A percentile compares a stretch with the other conserved stretches of the same genome.
These are phyloP conservation scores for Picochlorum sp. DNA, from an alignment of 139 green algal genomes.

Conservation along the genomic window DNA sequence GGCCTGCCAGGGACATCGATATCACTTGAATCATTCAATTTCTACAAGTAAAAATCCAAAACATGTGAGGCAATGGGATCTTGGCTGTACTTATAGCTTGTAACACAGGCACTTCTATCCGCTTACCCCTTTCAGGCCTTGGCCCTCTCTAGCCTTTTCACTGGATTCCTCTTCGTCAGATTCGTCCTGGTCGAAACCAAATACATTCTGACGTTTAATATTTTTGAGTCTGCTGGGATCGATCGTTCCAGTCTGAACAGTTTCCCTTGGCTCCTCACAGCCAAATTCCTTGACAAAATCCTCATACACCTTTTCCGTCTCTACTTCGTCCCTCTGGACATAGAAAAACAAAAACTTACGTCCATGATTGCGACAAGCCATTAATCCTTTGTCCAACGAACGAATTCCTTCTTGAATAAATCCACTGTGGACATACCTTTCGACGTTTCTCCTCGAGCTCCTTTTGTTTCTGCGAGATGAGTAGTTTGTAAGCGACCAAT, in stretches of 20 bases:
- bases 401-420: no score
- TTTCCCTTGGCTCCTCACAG: conserved; percentile 36
- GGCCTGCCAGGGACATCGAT: neutral
- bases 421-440: conserved; percentile 37
- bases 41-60: neutral
- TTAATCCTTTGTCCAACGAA: no score
- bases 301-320: conserved; percentile 78
- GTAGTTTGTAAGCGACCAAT: neutral
- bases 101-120: no score
- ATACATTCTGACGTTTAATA: conserved; percentile 15
- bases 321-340: conserved; percentile 62
- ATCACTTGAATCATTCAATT: neutral
- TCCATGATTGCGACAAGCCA: neutral
- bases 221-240: neutral
- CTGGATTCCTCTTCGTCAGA: conserved; percentile 4
- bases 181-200: conserved; percentile 20
- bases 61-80: neutral
- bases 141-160: no score
- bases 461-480: conserved; percentile 63
- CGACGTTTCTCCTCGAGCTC: conserved; percentile 79
- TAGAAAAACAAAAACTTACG: neutral
- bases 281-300: conserved; percentile 85
- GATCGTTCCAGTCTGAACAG: conserved; percentile 1
- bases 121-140: no score
- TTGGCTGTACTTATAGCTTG: neutral